These are phyloP conservation scores for Colletotrichum sp. DNA, from an alignment of 2,329 filamentous ascomycete species.

Conservation along the genomic window DNA sequence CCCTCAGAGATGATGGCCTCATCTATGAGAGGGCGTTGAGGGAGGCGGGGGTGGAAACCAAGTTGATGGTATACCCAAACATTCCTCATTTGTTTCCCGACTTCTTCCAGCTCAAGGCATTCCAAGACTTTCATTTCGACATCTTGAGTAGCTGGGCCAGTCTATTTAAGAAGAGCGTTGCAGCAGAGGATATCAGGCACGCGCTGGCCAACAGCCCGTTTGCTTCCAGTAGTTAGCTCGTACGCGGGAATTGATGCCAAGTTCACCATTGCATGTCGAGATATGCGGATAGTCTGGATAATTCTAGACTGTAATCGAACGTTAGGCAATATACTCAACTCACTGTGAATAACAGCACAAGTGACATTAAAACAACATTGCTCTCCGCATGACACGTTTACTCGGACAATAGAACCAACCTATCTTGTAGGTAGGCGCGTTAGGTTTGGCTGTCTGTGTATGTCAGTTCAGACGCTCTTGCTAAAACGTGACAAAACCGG, in stretches of 20 bases:
- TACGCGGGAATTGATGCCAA: background rate
- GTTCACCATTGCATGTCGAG: fast-evolving
- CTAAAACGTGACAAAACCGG: background rate
- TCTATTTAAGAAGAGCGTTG: background rate
- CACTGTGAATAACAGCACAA: background rate
- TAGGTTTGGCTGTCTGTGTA: background rate
- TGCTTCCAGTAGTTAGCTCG: background rate
- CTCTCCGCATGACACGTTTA: fast-evolving
- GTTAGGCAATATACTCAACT: too few species aligned
- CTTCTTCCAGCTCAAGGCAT: background rate
- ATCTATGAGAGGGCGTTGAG: slow-evolving; percentile 54
- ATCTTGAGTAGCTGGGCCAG: background rate
- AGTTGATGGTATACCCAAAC: background rate
- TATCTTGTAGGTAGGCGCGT: too few species aligned
- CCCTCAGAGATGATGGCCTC: slow-evolving; percentile 55
- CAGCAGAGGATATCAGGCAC: background rate
- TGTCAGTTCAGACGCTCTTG: background rate
- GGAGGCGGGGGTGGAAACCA: slow-evolving; percentile 47
- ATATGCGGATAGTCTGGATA: too few species aligned
- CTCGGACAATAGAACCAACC: too few species aligned
- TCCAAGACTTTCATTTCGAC: background rate
- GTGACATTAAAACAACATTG: fast-evolving
- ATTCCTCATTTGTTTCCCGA: background rate
- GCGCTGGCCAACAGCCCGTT: background rate
- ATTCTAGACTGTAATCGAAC: too few species aligned